These are phyloP conservation scores for Lepidium campestre DNA, from an alignment of 441 rosid genomes.

Conservation along the genomic window DNA sequence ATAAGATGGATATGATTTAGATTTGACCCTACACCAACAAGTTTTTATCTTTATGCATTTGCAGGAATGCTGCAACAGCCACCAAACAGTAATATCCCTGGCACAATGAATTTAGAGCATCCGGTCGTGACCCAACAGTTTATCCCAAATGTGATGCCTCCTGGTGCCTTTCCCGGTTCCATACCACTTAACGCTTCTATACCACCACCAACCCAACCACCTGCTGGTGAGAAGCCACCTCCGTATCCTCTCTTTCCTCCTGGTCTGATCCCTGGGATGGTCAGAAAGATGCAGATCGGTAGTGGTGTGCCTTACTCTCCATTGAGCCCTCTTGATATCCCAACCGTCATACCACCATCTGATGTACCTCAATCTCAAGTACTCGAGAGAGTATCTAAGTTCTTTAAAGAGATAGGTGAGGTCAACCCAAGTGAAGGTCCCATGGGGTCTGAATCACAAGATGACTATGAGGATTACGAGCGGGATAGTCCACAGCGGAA, in stretches of 20 bases:
- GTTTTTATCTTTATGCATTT: neutral
- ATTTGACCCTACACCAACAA: slow-evolving; percentile 5
- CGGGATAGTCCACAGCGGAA: slow-evolving; percentile 66
- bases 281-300: slow-evolving; percentile 94
- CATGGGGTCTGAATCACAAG: slow-evolving; percentile 51
- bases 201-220: slow-evolving; percentile 39
- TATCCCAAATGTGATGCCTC: slow-evolving; percentile 47
- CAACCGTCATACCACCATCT: slow-evolving; percentile 85
- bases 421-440: slow-evolving; percentile 88
- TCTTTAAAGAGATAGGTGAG: slow-evolving; percentile 91
- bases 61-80: slow-evolving; percentile 56
- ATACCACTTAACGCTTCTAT: slow-evolving; percentile 50
- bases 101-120: slow-evolving; percentile 44
- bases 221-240: slow-evolving; percentile 65
- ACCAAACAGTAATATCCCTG: slow-evolving; percentile 30
- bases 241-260: slow-evolving; percentile 97
- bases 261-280: slow-evolving; percentile 98
- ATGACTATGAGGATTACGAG: slow-evolving; percentile 68
- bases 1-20: neutral
- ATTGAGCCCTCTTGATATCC: slow-evolving; percentile 92
- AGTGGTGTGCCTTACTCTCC: slow-evolving; percentile 99
- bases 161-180: slow-evolving; percentile 56
- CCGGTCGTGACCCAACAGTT: slow-evolving; percentile 53
- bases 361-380: slow-evolving; percentile 61
- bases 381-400: slow-evolving; percentile 85